phyloP scores from a whole-genome alignment of 805 yeast genomes.

The Ogataea pignaliae region DNA sequence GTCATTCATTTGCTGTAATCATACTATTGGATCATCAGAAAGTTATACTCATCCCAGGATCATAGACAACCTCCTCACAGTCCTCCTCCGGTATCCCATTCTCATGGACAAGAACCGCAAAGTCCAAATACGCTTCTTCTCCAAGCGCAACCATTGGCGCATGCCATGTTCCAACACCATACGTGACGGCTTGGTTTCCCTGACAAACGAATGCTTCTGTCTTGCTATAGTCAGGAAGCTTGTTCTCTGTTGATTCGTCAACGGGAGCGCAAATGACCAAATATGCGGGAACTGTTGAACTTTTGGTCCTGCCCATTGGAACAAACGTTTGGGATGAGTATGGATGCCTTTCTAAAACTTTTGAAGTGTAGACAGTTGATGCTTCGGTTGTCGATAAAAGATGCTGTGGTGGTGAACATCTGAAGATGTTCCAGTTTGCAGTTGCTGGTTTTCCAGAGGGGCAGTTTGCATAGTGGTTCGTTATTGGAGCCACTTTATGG shows the following conservation, averaged over 20 bases:
- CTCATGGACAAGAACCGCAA: slow-evolving; percentile 85
- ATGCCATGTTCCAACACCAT: slow-evolving; percentile 86
- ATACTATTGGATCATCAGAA: slow-evolving; percentile 12
- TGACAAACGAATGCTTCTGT: slow-evolving; percentile 66
- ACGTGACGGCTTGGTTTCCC: slow-evolving; percentile 88
- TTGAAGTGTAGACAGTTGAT: slow-evolving; percentile 40
- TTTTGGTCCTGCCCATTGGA: slow-evolving; percentile 69
- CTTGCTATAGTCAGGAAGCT: slow-evolving; percentile 57
- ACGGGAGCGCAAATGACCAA: slow-evolving; percentile 76
- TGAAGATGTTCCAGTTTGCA: slow-evolving; percentile 77
- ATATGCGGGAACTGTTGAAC: slow-evolving; percentile 45
- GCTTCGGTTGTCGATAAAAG: slow-evolving; percentile 31
- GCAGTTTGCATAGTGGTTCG: slow-evolving; percentile 44
- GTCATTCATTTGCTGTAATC: too few species aligned
- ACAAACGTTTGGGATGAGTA: slow-evolving; percentile 81
- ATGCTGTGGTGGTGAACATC: slow-evolving; percentile 75
- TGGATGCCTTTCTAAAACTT: slow-evolving; percentile 88
- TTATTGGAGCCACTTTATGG: slow-evolving; percentile 65
- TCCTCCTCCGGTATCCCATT: slow-evolving; percentile 76
- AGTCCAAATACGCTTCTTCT: slow-evolving; percentile 51
- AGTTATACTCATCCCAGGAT: slow-evolving; percentile 47
- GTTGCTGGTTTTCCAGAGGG: slow-evolving; percentile 45
- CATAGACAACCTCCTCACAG: slow-evolving; percentile 72
- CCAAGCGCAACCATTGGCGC: slow-evolving; percentile 92
- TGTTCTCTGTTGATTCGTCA: slow-evolving; percentile 33